phyloP scores from a whole-genome alignment of 2,329 filamentous ascomycete genomes.

The Botrytis sinoallii region DNA sequence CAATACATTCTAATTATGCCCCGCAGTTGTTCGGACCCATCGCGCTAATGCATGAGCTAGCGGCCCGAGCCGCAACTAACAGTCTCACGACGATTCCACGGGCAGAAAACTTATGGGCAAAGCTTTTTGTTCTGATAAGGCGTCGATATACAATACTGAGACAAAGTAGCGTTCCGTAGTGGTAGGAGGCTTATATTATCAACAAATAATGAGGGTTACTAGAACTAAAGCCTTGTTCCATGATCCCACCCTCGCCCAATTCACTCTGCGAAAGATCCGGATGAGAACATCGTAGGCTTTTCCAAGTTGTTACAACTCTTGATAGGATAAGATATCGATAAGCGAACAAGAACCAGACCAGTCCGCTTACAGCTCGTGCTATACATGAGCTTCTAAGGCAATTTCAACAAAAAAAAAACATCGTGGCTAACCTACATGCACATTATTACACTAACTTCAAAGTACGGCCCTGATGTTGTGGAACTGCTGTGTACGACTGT shows the following conservation, averaged over 20 bases:
- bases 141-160: neutral
- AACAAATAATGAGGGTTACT: neutral
- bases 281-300: neutral
- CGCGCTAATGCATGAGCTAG: neutral
- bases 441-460: neutral
- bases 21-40: neutral
- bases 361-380: neutral
- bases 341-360: neutral
- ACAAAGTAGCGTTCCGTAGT: neutral
- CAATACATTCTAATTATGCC: too few species aligned
- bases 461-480: neutral
- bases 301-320: neutral
- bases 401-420: too few species aligned
- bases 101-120: neutral
- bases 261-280: neutral
- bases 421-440: neutral
- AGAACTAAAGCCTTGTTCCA: neutral
- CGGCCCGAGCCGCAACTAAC: neutral
- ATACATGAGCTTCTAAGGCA: neutral
- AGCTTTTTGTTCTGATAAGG: neutral
- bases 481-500: neutral
- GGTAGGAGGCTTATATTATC: neutral
- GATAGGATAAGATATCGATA: neutral
- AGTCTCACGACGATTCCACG: neutral
- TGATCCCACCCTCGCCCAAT: neutral